These are phyloP conservation scores for Apiospora malaysiana DNA, from an alignment of 2,329 filamentous ascomycete species.

Conservation along the genomic window DNA sequence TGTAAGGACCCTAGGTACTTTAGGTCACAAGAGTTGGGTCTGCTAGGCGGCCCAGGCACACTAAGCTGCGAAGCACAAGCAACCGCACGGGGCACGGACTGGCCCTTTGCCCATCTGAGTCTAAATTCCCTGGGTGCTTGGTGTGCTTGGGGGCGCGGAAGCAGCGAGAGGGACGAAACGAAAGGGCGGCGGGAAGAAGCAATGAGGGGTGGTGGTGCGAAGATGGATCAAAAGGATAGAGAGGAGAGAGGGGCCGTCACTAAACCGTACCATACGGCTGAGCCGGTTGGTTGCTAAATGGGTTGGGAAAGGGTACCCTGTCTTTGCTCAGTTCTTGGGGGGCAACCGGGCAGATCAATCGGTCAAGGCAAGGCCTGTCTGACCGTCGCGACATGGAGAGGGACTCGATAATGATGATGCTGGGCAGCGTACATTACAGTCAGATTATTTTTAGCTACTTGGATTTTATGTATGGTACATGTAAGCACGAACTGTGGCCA, in stretches of 20 bases:
- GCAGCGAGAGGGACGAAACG: conserved; percentile 16
- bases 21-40: too few species aligned
- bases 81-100: conserved; percentile 11
- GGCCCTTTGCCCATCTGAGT: conserved; percentile 14
- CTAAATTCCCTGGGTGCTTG: not conserved
- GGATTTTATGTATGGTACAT: not conserved
- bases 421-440: not conserved
- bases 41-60: not conserved
- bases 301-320: conserved; percentile 16
- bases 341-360: not conserved
- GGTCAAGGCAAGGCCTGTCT: too few species aligned
- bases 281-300: conserved; percentile 10
- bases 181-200: conserved; percentile 6
- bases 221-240: not conserved
- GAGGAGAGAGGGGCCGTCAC: conserved; percentile 15
- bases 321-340: not conserved
- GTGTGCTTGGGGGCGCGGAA: not conserved
- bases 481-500: not conserved
- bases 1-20: not conserved
- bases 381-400: not conserved
- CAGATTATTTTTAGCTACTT: not conserved
- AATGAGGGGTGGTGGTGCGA: not conserved
- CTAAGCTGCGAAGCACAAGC: not conserved
- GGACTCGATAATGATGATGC: not conserved
- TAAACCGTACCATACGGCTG: conserved; percentile 15